A percentile compares a stretch with the other conserved stretches of the same genome.
These are phyloP conservation scores for Boletus vermiculosoides DNA, from an alignment of 768 basidiomycete genomes.

Conservation along the genomic window DNA sequence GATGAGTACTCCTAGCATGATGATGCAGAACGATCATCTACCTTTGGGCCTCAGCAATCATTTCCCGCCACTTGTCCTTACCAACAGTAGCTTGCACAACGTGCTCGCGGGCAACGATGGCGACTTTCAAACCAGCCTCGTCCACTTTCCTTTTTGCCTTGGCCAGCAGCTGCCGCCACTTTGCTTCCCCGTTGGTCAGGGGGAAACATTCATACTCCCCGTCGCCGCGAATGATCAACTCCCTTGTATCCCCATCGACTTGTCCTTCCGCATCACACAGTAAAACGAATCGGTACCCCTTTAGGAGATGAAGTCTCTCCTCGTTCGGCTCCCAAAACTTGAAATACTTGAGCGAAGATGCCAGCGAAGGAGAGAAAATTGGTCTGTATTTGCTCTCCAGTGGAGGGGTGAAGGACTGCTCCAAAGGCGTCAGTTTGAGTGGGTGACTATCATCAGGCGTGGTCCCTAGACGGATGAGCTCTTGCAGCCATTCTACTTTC, in stretches of 20 bases:
- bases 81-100: constrained; percentile 53
- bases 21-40: constrained; percentile 26
- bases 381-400: constrained; percentile 57
- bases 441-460: constrained; percentile 34
- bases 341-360: constrained; percentile 46
- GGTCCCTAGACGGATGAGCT: constrained; percentile 53
- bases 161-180: constrained; percentile 51
- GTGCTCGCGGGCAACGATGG: constrained; percentile 51
- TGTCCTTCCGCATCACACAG: constrained; percentile 56
- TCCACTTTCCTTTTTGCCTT: constrained; percentile 50
- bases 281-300: constrained; percentile 55
- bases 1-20: constrained; percentile 6
- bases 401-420: constrained; percentile 52
- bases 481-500: constrained; percentile 64
- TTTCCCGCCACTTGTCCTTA: constrained; percentile 50
- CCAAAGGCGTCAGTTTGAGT: constrained; percentile 40
- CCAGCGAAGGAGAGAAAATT: constrained; percentile 49
- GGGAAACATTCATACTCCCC: constrained; percentile 66
- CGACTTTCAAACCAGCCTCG: constrained; percentile 43
- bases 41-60: constrained; percentile 52
- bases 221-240: constrained; percentile 54
- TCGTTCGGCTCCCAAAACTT: constrained; percentile 70
- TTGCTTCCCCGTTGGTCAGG: constrained; percentile 45
- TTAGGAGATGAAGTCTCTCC: constrained; percentile 55
- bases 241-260: constrained; percentile 46